Conservation (phyloP, 352 stramenopile genomes). For the Phytophthora sansomeana region DNA sequence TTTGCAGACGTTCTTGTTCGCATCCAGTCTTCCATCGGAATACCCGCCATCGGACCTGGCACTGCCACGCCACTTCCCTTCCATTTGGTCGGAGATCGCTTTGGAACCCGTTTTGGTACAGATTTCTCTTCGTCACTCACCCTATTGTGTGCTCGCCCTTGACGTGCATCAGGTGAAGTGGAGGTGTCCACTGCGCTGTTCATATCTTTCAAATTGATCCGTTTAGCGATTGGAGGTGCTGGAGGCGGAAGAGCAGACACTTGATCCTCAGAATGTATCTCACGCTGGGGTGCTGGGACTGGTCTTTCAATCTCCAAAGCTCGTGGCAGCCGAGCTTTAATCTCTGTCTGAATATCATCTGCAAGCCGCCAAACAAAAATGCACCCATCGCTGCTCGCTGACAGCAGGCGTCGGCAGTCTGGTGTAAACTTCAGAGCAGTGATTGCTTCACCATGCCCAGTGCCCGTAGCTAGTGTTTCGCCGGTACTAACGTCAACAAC, state of each 20-base stretch:
- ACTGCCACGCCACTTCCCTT: slow-evolving; percentile 54
- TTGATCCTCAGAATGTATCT: slow-evolving; percentile 2
- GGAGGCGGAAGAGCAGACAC: slow-evolving; percentile 34
- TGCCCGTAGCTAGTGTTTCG: slow-evolving; percentile 77
- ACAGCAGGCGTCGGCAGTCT: slow-evolving; percentile 89
- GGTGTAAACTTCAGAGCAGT: slow-evolving; percentile 87
- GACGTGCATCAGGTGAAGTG: neutral
- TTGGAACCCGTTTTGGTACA: slow-evolving; percentile 16
- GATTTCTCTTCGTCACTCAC: neutral
- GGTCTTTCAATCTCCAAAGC: slow-evolving; percentile 40
- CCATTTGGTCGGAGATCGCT: slow-evolving; percentile 46
- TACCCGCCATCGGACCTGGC: slow-evolving; percentile 59
- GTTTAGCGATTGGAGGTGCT: slow-evolving; percentile 34
- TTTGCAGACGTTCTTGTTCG: slow-evolving; percentile 63
- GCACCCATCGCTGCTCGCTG: slow-evolving; percentile 82
- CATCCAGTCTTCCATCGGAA: slow-evolving; percentile 83
- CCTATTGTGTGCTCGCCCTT: neutral
- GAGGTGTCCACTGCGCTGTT: neutral
- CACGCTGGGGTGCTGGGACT: slow-evolving; percentile 38
- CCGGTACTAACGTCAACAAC: slow-evolving; percentile 85
- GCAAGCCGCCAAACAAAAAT: slow-evolving; percentile 91
- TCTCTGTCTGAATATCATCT: slow-evolving; percentile 74
- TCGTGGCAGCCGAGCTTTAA: slow-evolving; percentile 63
- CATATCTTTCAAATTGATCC: neutral
- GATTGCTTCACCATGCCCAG: slow-evolving; percentile 86